phyloP scores from a whole-genome alignment of 768 basidiomycete species.

The Tylopilus felleus region DNA sequence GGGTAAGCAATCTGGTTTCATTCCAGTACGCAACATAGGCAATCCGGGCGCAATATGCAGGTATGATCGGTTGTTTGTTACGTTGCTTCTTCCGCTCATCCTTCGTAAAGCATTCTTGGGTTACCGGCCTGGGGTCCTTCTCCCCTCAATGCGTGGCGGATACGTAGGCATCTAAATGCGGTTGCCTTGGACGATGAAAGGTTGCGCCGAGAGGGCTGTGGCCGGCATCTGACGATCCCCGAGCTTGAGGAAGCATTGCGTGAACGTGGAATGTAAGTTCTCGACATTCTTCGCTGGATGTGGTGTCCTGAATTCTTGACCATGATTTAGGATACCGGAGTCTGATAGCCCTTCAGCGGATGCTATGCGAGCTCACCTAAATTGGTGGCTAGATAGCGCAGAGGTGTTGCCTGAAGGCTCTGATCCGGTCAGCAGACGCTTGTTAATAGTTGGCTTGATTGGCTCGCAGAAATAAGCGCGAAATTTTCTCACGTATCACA shows the following conservation, averaged over 20 bases:
- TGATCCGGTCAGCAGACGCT: slow-evolving; percentile 44
- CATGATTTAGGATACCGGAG: slow-evolving; percentile 36
- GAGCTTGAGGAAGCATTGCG: slow-evolving; percentile 65
- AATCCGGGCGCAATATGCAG: slow-evolving; percentile 49
- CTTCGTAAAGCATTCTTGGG: slow-evolving; percentile 39
- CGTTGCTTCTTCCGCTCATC: not conserved
- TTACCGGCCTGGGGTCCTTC: slow-evolving; percentile 39
- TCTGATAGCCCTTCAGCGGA: slow-evolving; percentile 36
- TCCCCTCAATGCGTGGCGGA: slow-evolving; percentile 31
- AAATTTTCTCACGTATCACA: not conserved
- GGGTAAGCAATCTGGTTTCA: slow-evolving; percentile 30
- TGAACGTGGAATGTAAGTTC: slow-evolving; percentile 75
- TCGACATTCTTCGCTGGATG: not conserved
- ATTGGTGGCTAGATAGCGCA: slow-evolving; percentile 62
- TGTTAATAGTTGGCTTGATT: slow-evolving; percentile 45
- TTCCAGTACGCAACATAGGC: slow-evolving; percentile 8
- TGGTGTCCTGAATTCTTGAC: not conserved
- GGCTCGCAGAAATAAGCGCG: slow-evolving; percentile 28
- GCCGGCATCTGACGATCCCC: slow-evolving; percentile 42
- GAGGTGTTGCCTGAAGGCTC: slow-evolving; percentile 34
- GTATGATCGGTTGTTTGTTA: slow-evolving; percentile 36
- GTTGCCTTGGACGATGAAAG: slow-evolving; percentile 62
- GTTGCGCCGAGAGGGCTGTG: slow-evolving; percentile 48
- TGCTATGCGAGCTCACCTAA: slow-evolving; percentile 47
- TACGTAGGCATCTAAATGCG: slow-evolving; percentile 36